Evolutionary conservation across 108 stramenopile genomes (phyloP).

Genomic region (Schizochytrium sp.): DNA sequence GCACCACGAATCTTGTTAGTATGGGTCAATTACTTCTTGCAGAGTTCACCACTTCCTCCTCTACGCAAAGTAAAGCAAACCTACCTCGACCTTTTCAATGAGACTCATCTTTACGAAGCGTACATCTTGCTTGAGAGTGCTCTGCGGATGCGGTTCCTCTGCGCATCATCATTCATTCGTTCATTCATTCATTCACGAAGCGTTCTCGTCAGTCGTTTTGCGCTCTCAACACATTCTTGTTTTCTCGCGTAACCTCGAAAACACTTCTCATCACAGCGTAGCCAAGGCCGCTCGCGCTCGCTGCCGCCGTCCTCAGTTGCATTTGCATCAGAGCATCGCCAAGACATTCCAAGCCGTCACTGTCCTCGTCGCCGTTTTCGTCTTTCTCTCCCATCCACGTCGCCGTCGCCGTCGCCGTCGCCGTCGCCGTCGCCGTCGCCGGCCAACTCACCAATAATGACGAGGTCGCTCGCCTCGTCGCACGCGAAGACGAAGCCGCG

Average conservation of each 20-base stretch:
- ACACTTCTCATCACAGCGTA: too few relatives aligned
- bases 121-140: slow-evolving; percentile 4
- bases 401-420: too few relatives aligned
- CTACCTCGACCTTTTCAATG: neutral
- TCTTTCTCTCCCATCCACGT: too few relatives aligned
- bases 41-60: too few relatives aligned
- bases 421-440: neutral
- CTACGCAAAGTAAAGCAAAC: neutral
- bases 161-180: neutral
- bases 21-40: too few relatives aligned
- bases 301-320: too few relatives aligned
- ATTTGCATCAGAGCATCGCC: too few relatives aligned
- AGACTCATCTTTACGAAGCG: neutral
- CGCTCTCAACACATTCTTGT: neutral
- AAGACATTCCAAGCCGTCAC: too few relatives aligned
- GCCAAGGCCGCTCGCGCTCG: too few relatives aligned
- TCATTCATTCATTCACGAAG: neutral
- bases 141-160: slow-evolving; percentile 17
- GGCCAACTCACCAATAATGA: neutral
- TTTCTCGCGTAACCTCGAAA: too few relatives aligned
- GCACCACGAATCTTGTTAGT: neutral
- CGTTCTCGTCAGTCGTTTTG: neutral
- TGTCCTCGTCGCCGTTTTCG: too few relatives aligned
- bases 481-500: neutral
- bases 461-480: slow-evolving; percentile 11